Evolutionary conservation across 2,329 filamentous ascomycete species (phyloP).

Genomic region (Colletotrichum sp.): DNA sequence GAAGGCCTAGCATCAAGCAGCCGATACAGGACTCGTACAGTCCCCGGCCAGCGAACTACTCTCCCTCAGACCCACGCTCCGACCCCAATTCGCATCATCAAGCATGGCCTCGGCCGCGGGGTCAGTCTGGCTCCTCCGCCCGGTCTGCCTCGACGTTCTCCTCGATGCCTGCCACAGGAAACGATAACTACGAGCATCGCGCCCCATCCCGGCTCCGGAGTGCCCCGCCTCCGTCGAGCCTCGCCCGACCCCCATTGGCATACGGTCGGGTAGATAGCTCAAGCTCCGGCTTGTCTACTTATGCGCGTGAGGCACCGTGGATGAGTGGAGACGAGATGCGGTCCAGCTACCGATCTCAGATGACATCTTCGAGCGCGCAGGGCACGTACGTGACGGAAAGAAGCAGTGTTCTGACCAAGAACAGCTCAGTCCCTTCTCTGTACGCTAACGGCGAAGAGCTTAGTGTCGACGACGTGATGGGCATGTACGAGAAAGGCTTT

Average conservation of each 20-base stretch:
- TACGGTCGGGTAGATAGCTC: conserved; percentile 37
- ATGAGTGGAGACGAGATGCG: conserved; percentile 55
- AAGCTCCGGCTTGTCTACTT: conserved; percentile 31
- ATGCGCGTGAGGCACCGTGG: conserved; percentile 49
- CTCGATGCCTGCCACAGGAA: conserved; percentile 45
- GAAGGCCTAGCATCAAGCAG: conserved; percentile 58
- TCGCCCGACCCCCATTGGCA: conserved; percentile 32
- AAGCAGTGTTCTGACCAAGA: conserved; percentile 81
- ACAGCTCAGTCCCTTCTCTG: conserved; percentile 74
- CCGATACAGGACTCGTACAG: conserved; percentile 38
- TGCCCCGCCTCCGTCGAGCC: conserved; percentile 29
- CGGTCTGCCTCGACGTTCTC: conserved; percentile 51
- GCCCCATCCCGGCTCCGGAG: conserved; percentile 33
- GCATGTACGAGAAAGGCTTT: conserved; percentile 71
- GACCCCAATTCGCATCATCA: conserved; percentile 25
- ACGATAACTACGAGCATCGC: conserved; percentile 42
- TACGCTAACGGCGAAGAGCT: conserved; percentile 58
- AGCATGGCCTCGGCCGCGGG: conserved; percentile 49
- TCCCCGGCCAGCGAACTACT: conserved; percentile 30
- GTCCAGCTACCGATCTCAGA: conserved; percentile 62
- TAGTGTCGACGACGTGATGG: conserved; percentile 72
- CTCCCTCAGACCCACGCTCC: conserved; percentile 26
- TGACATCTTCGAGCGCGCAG: conserved; percentile 58
- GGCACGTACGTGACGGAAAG: conserved; percentile 77
- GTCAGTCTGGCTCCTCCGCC: conserved; percentile 53